Base-by-base conservation (phyloP, 176 grass and related monocot genomes). In the Oropetium thomaeum region DNA sequence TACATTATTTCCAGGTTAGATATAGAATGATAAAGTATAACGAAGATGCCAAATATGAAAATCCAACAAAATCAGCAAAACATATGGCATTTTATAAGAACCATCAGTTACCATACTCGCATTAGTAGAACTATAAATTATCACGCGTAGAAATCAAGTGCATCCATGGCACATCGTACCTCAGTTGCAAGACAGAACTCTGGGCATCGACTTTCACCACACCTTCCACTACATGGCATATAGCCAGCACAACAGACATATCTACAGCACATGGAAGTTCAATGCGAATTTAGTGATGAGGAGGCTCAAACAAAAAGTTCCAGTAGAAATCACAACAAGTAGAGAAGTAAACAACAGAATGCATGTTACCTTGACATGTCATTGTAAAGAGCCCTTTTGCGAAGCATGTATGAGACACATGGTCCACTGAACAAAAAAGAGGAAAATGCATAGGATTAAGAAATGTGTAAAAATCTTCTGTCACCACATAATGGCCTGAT, bases 341-440 rank as follows among this genome's bases (percentile, higher is more conserved):
- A 67, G 16, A 74, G 26, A 77, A 27, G 5, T 6, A 20, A 49
- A 49, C 47, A 41, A 60, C 29, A 61, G 41, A 53, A 71, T 41
- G 25, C 1, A 47, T 5, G 1, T 11, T 92, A 99, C 96, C 96
- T 95, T 38, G 91, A 92, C 91, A 99, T 99, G 84, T 99, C 96
- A 95, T 92, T 92, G 10, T 99, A 95, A 52, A 99, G 91, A 84
- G 96, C 91, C 82, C 96, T 86, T 84, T 95, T 99, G 65, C 96
- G 89, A 76, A 99, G 96, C 96, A 99, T 92, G 69, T 99, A 99
- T 4, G 96, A 99, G 16, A 95, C 91, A 4, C 96, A 99, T 74
- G 96, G 96, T 27, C 82, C 96, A 84, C 96, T 99, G 79, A 80
- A 86, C 62, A 79, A 37, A 64, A 79, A 81, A 20, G 23, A 70